A percentile compares a stretch with the other conserved stretches of the same genome.
Conservation (phyloP, 768 basidiomycete species). For the Butyriboletus loyo region DNA sequence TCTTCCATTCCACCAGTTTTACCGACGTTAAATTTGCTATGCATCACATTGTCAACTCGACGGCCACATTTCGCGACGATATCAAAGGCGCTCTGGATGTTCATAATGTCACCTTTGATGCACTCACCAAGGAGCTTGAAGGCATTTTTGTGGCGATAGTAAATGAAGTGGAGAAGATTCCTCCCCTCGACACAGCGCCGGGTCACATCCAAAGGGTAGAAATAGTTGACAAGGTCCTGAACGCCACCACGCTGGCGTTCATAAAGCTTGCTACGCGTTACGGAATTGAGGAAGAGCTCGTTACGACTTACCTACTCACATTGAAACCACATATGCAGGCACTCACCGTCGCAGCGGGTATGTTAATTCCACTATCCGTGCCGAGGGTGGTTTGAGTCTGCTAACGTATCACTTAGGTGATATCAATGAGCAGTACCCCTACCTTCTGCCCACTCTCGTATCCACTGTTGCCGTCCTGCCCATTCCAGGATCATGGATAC, state of each 20-base stretch:
- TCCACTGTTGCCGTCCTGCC: conserved; percentile 6
- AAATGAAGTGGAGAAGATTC: conserved; percentile 2
- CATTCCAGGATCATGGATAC: conserved; percentile 16
- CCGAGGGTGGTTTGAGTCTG: too few species aligned
- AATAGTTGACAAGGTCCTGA: conserved; percentile 6
- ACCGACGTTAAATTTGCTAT: conserved; percentile 1
- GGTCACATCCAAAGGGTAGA: conserved; percentile 1
- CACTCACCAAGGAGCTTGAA: conserved; percentile 12
- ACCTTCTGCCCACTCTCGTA: conserved; percentile 2
- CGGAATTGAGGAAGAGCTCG: conserved; percentile 4
- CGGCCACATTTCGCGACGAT: conserved; percentile 7
- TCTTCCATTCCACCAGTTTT: conserved; percentile 3
- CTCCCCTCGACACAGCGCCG: not conserved
- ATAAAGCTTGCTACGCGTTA: not conserved
- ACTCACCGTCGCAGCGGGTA: conserved; percentile 9
- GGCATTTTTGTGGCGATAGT: not conserved
- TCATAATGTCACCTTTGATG: conserved; percentile 1
- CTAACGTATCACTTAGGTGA: not conserved
- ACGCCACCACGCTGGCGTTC: conserved; percentile 1
- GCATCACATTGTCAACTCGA: conserved; percentile 10
- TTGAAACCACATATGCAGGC: conserved; percentile 3
- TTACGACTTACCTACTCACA: not conserved
- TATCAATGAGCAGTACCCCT: conserved; percentile 13
- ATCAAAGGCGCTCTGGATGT: conserved; percentile 6
- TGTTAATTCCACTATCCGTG: not conserved